Conservation (phyloP, 352 stramenopile species). For the Saprolegnia diclina region DNA sequence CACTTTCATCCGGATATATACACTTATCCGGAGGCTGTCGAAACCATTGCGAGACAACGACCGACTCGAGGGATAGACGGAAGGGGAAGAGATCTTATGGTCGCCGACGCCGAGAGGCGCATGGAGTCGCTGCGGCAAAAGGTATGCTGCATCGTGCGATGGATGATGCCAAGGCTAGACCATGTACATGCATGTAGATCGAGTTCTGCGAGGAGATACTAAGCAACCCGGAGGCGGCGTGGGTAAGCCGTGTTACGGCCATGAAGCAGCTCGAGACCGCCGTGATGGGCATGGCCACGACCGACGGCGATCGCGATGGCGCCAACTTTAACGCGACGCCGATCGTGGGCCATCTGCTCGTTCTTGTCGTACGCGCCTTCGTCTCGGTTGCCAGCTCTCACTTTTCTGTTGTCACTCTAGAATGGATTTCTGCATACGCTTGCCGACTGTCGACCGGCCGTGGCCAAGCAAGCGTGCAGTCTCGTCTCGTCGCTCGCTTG, state of each 20-base stretch:
- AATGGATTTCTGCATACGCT: conserved; percentile 11
- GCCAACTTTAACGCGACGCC: neutral
- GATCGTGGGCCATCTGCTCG: neutral
- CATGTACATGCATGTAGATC: conserved; percentile 9
- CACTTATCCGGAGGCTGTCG: neutral
- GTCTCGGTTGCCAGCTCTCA: too few species aligned
- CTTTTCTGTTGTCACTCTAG: neutral
- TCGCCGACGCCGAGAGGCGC: neutral
- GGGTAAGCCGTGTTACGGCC: conserved; percentile 5
- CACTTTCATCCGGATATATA: neutral
- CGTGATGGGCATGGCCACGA: neutral
- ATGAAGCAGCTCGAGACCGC: conserved; percentile 23
- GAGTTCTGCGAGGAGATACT: conserved; percentile 10
- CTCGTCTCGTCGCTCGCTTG: conserved; percentile 15
- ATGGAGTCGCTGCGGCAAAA: neutral
- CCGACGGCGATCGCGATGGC: conserved; percentile 2
- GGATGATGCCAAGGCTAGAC: neutral
- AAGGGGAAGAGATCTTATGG: neutral
- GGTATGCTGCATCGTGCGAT: neutral
- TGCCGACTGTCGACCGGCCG: conserved; percentile 4
- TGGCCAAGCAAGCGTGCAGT: conserved; percentile 24
- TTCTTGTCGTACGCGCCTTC: neutral
- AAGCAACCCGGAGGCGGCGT: neutral
- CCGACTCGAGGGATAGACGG: neutral
- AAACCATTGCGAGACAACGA: neutral